A percentile compares a stretch with the other conserved stretches of the same genome.
Conservation (phyloP, 2,329 filamentous ascomycete species). For the Hortaea sp. region DNA sequence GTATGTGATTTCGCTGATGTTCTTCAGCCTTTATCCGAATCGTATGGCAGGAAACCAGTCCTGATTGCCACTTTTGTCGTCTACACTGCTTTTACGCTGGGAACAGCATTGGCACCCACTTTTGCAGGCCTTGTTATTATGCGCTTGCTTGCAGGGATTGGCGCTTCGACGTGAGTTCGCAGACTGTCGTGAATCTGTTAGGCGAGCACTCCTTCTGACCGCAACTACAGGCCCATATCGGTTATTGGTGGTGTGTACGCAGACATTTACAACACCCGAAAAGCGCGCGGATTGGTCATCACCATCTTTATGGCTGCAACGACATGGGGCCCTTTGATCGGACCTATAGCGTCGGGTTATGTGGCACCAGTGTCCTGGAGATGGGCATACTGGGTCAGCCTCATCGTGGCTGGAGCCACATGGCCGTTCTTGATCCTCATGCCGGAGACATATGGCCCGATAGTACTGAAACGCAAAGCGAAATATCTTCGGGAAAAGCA, state of each 20-base stretch:
- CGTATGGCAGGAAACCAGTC: constrained; percentile 35
- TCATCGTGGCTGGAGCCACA: constrained; percentile 57
- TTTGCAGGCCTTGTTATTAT: constrained; percentile 36
- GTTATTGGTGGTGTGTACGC: constrained; percentile 54
- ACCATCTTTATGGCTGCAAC: constrained; percentile 57
- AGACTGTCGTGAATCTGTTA: too few species aligned
- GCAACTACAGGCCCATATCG: constrained; percentile 36
- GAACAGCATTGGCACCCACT: constrained; percentile 33
- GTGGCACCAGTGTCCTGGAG: constrained; percentile 53
- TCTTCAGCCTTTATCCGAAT: constrained; percentile 36
- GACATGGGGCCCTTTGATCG: constrained; percentile 55
- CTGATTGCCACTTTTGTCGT: constrained; percentile 42
- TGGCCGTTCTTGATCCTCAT: constrained; percentile 52
- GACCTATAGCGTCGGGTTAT: constrained; percentile 56
- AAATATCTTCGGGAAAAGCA: constrained; percentile 39
- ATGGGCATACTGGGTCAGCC: constrained; percentile 60
- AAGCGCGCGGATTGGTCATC: constrained; percentile 50
- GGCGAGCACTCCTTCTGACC: too few species aligned
- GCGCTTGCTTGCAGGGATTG: constrained; percentile 33
- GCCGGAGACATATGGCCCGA: constrained; percentile 40
- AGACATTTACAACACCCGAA: constrained; percentile 52
- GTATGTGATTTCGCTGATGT: constrained; percentile 6
- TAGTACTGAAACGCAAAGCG: constrained; percentile 39
- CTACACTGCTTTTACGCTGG: constrained; percentile 37
- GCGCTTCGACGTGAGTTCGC: constrained; percentile 26